phyloP scores from a whole-genome alignment of 75 land plant genomes.

The Ceratopteris richardii region DNA sequence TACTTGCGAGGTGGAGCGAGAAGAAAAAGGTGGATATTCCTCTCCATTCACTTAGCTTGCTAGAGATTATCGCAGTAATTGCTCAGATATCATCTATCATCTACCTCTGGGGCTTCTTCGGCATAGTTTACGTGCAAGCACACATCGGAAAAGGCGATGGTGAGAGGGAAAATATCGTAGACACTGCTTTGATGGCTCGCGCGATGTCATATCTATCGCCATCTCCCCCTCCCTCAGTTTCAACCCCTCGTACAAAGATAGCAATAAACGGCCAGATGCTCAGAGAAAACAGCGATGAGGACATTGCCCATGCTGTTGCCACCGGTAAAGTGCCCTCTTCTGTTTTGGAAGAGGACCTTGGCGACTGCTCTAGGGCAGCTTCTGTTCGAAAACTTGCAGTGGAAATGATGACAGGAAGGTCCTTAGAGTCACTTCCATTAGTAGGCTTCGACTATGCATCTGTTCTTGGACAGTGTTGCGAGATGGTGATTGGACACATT shows the following conservation, averaged over 20 bases:
- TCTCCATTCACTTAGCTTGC: conserved; percentile 49
- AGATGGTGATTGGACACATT: conserved; percentile 71
- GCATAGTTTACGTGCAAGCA: conserved; percentile 66
- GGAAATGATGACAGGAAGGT: conserved; percentile 17
- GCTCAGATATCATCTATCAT: conserved; percentile 56
- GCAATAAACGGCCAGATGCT: conserved; percentile 10
- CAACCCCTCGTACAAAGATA: not conserved
- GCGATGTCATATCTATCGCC: not conserved
- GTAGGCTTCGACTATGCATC: conserved; percentile 57
- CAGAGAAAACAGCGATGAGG: conserved; percentile 20
- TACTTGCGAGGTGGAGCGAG: conserved; percentile 78
- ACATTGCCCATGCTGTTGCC: conserved; percentile 21
- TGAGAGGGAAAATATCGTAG: too few relatives aligned
- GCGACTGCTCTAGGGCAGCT: conserved; percentile 16
- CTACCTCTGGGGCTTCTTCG: conserved; percentile 77
- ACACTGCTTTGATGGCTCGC: conserved; percentile 2
- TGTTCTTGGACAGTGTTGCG: conserved; percentile 75
- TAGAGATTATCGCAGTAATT: conserved; percentile 51
- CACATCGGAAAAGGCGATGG: conserved; percentile 22
- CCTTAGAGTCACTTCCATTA: conserved; percentile 35
- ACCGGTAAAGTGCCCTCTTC: conserved; percentile 15
- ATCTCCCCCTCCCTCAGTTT: too few relatives aligned
- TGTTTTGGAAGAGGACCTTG: conserved; percentile 26
- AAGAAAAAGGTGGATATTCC: conserved; percentile 66
- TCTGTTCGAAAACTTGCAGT: conserved; percentile 16